Evolutionary conservation across 345 rosid species (phyloP).

Genomic region (Eucalyptus viminalis): DNA sequence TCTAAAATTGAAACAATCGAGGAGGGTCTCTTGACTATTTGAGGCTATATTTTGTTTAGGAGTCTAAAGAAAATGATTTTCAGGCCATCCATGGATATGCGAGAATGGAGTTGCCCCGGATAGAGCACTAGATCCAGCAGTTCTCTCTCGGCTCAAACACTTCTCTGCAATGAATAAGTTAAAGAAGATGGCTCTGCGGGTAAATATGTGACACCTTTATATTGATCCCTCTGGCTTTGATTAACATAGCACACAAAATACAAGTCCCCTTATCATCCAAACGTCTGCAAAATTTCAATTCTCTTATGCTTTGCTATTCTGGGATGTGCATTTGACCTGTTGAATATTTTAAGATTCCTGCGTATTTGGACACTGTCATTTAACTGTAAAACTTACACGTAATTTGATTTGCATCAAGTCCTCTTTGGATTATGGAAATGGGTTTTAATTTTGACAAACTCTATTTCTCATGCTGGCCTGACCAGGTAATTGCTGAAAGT

Average conservation of each 20-base stretch:
- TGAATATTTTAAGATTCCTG: not conserved
- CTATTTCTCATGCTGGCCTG: not conserved
- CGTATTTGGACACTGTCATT: not conserved
- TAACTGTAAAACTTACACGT: not conserved
- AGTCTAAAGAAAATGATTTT: not conserved
- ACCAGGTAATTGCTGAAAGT: conserved; percentile 95
- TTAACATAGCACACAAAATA: not conserved
- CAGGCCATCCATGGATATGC: conserved; percentile 98
- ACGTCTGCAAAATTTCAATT: not conserved
- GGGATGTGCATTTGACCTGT: not conserved
- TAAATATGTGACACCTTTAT: conserved; percentile 6
- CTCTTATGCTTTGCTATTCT: not conserved
- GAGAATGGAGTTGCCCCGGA: conserved; percentile 99
- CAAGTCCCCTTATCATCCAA: not conserved
- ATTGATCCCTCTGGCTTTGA: not conserved
- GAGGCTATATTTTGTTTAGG: not conserved
- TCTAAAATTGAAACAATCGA: not conserved
- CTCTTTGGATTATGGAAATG: not conserved
- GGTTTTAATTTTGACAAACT: not conserved
- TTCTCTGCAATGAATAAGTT: conserved; percentile 99
- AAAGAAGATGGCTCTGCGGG: conserved; percentile 95
- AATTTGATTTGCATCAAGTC: not conserved
- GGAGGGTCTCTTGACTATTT: not conserved
- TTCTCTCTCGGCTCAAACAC: conserved; percentile 90
- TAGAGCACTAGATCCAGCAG: conserved; percentile 89